These are phyloP conservation scores for Omphalotus guepiniiformis DNA, from an alignment of 768 basidiomycete genomes.

Conservation along the genomic window DNA sequence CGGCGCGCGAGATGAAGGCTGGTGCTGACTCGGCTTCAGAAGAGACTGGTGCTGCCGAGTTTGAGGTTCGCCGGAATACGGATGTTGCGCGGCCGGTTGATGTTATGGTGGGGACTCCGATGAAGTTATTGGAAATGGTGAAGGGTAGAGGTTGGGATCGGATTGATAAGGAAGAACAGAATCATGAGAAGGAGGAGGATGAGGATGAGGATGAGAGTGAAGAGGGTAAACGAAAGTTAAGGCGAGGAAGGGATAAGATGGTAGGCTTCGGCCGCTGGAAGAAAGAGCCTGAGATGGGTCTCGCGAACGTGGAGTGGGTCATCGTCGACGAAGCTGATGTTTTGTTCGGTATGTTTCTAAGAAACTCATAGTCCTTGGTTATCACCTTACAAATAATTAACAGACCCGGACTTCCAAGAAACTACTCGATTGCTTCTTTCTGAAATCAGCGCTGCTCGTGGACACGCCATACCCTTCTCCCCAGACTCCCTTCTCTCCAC, in stretches of 20 bases:
- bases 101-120: constrained; percentile 60
- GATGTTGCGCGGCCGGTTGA: constrained; percentile 35
- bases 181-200: constrained; percentile 15
- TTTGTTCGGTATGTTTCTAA: constrained; percentile 66
- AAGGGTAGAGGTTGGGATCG: constrained; percentile 50
- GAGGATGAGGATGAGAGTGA: constrained; percentile 22
- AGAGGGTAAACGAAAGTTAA: constrained; percentile 13
- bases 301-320: constrained; percentile 81
- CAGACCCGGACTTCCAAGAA: constrained; percentile 81
- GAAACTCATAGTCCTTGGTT: too few relatives aligned
- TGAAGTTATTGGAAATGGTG: constrained; percentile 58
- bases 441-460: constrained; percentile 64
- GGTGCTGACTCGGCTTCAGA: constrained; percentile 24
- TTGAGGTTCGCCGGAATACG: constrained; percentile 24
- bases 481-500: constrained; percentile 20
- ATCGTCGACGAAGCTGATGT: constrained; percentile 91
- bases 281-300: constrained; percentile 51
- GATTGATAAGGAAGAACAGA: too few relatives aligned
- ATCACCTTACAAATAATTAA: not conserved
- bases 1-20: constrained; percentile 47
- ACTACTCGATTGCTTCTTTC: constrained; percentile 67
- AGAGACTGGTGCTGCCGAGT: constrained; percentile 16
- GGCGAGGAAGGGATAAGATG: constrained; percentile 26
- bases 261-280: constrained; percentile 37
- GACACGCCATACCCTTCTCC: constrained; percentile 34